phyloP scores from a whole-genome alignment of 2,329 filamentous ascomycete species.

The Pyrenophora tritici-repentis region DNA sequence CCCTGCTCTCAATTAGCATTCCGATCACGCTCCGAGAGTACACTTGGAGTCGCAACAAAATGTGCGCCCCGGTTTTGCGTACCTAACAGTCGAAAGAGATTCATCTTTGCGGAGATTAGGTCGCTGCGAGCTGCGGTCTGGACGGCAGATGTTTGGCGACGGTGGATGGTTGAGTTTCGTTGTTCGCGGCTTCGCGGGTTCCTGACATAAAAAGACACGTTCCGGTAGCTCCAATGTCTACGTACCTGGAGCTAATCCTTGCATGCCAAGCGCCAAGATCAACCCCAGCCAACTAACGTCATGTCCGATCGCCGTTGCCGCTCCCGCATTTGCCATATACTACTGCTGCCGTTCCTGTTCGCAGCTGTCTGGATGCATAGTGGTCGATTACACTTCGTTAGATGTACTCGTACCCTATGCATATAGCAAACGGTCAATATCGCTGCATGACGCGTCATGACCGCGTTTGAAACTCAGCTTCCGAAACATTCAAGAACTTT shows the following conservation, averaged over 20 bases:
- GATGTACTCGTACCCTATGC: too few species aligned
- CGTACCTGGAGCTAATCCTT: conserved; percentile 32
- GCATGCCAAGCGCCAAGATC: conserved; percentile 28
- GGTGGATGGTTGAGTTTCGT: conserved; percentile 13
- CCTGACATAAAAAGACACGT: conserved; percentile 46
- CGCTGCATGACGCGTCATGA: too few species aligned
- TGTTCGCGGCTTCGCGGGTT: conserved; percentile 11
- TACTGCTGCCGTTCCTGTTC: too few species aligned
- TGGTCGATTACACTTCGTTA: too few species aligned
- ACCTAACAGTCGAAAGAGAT: conserved; percentile 72
- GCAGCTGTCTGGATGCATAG: too few species aligned
- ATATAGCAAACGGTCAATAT: too few species aligned
- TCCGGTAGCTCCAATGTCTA: conserved; percentile 34
- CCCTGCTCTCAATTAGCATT: conserved; percentile 58
- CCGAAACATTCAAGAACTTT: too few species aligned
- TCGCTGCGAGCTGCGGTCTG: conserved; percentile 23
- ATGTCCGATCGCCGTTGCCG: conserved; percentile 22
- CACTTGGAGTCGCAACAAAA: not conserved
- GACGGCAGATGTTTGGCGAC: conserved; percentile 21
- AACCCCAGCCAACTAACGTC: conserved; percentile 25
- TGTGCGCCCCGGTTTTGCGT: conserved; percentile 31
- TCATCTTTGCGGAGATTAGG: conserved; percentile 58
- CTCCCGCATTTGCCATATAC: conserved; percentile 6
- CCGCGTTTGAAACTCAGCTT: too few species aligned
- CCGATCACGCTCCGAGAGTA: conserved; percentile 11